Evolutionary conservation across 805 yeast species (phyloP), one percentile per base, ranked within the genome.

Genomic region (Candida awuae): DNA sequence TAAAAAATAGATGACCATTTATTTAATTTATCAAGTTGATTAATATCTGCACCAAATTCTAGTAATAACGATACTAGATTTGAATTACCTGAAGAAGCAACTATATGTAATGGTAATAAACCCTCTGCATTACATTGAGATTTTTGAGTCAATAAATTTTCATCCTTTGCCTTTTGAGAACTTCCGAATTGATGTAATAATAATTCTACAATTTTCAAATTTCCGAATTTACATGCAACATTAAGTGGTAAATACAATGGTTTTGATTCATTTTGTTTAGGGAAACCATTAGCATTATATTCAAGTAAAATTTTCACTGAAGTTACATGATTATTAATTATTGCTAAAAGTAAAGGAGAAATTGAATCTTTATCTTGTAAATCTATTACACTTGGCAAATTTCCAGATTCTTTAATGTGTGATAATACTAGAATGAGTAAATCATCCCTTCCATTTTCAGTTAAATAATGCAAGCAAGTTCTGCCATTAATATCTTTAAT

Each of bases 1-100:
- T 92, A 90, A 52, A 87, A 85, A 3, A 92, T 70, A 0, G 97
- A 95, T 0, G 96, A 79, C 97, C 97, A 92, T 50, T 81, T 82
- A 55, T 88, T 87, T 41, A 86, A 77, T 38, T 84, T 82, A 60
- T 92, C 97, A 8, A 79, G 52, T 43, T 75, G 78, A 59, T 92
- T 84, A 5, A 90, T 75, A 51, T 81, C 76, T 2, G 84, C 81
- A 4, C 88, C 90, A 46, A 80, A 70, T n/a, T 71, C 62, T 2
- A 84, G 69, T 25, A 92, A 63, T 33, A 87, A 59, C 22, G 80
- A 73, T 10, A 92, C 77, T 23, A 90, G 66, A 41, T 75, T 65
- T 46, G 68, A 66, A 54, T 80, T 86, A 1, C 97, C 97, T 6
- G 82, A 77, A 36, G 92, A 73, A 0, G 97, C 88, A 20, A 80